Conservation (phyloP, 148 eudicot species). For the Arbutus unedo region DNA sequence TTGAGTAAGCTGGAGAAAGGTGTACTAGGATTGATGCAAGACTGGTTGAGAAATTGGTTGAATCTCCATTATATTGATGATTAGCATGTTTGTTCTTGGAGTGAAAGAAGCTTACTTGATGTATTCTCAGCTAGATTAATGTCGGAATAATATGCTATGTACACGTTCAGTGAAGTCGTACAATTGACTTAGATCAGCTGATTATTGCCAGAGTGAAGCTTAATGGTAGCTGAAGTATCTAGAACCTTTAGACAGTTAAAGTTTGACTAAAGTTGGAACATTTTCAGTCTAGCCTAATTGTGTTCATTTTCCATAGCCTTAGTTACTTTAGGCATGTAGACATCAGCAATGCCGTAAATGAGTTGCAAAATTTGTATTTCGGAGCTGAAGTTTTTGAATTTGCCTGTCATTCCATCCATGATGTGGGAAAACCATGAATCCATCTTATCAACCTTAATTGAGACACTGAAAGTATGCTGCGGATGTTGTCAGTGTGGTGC, state of each 20-base stretch:
- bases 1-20: neutral
- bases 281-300: too few relatives aligned
- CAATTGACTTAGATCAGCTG: neutral
- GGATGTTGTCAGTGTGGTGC: neutral
- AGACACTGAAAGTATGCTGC: neutral
- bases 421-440: too few relatives aligned
- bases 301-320: too few relatives aligned
- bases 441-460: neutral
- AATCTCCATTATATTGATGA: neutral
- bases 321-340: too few relatives aligned
- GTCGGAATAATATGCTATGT: neutral
- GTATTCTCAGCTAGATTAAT: neutral
- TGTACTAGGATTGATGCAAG: neutral
- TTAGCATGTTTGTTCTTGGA: neutral
- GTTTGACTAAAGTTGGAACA: too few relatives aligned
- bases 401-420: neutral
- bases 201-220: neutral
- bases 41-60: neutral
- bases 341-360: too few relatives aligned
- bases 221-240: too few relatives aligned
- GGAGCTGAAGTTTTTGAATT: neutral
- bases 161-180: neutral
- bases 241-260: too few relatives aligned
- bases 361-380: too few relatives aligned
- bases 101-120: neutral